Evolutionary conservation across 1,284 basidiomycete genomes (phyloP).

Genomic region (Cryptococcus sp.): DNA sequence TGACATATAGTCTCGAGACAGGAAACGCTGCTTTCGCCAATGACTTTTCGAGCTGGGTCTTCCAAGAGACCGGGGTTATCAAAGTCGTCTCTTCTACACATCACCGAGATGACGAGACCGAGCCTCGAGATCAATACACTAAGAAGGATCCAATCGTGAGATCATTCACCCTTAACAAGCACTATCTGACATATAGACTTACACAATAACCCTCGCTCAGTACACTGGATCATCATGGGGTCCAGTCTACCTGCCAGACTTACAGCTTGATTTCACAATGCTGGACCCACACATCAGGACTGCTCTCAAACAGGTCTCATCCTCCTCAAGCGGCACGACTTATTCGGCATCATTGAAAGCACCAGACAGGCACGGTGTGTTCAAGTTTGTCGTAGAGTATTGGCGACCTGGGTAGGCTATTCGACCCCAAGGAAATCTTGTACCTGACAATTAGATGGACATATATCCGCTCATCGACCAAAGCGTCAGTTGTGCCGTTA

Average conservation of each 20-base stretch:
- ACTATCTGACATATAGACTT: constrained; percentile 55
- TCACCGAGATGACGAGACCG: constrained; percentile 61
- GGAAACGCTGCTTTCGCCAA: constrained; percentile 70
- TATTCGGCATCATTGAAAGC: constrained; percentile 77
- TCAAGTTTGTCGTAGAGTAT: constrained; percentile 88
- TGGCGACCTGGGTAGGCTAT: constrained; percentile 71
- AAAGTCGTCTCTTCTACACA: constrained; percentile 73
- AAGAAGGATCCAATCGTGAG: constrained; percentile 79
- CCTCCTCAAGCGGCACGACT: constrained; percentile 38
- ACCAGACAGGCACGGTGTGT: constrained; percentile 95
- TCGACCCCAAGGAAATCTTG: neutral
- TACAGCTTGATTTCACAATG: constrained; percentile 97
- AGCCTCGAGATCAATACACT: constrained; percentile 63
- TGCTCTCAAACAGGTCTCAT: constrained; percentile 54
- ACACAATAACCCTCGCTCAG: constrained; percentile 56
- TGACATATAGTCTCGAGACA: constrained; percentile 50
- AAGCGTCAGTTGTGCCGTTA: constrained; percentile 84
- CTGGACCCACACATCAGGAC: constrained; percentile 90
- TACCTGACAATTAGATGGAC: constrained; percentile 55
- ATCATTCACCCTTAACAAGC: neutral
- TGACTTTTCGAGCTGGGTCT: constrained; percentile 81
- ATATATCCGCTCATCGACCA: constrained; percentile 66
- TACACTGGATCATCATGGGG: constrained; percentile 55
- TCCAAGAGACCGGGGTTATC: constrained; percentile 79
- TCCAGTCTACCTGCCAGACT: constrained; percentile 65